Percentiles rank a stretch among this genome's conserved stretches.
Conservation (phyloP, 805 yeast species). For the Wickerhamomyces bovis region DNA sequence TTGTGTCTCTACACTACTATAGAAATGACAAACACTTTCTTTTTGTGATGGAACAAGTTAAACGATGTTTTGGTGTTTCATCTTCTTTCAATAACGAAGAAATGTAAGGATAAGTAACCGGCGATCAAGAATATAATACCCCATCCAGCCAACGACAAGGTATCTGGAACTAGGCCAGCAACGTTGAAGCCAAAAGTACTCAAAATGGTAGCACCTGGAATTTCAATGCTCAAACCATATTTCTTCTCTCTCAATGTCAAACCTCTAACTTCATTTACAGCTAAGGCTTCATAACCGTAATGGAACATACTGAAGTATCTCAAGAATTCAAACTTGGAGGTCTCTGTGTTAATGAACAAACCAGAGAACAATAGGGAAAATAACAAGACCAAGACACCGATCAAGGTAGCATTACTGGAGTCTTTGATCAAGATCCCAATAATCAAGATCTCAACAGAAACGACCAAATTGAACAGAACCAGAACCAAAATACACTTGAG, state of each 20-base stretch:
- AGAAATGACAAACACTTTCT: not conserved
- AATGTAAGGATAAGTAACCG: constrained; percentile 74
- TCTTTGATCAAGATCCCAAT: constrained; percentile 86
- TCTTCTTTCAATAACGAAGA: constrained; percentile 66
- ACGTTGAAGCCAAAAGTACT: constrained; percentile 94
- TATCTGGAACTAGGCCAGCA: constrained; percentile 65
- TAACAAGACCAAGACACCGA: constrained; percentile 76
- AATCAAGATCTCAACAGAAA: constrained; percentile 77
- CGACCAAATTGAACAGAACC: constrained; percentile 79
- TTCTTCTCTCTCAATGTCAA: constrained; percentile 80
- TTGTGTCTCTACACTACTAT: too few relatives aligned
- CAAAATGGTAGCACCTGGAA: constrained; percentile 95
- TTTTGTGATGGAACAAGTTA: not conserved
- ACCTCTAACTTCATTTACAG: constrained; percentile 88
- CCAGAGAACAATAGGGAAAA: constrained; percentile 93
- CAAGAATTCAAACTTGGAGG: constrained; percentile 56
- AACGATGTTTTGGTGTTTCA: constrained; percentile 3
- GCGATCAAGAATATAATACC: constrained; percentile 49
- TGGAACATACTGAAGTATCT: constrained; percentile 89
- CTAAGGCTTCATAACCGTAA: constrained; percentile 89
- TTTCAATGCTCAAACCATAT: constrained; percentile 89
- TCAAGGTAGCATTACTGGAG: constrained; percentile 86
- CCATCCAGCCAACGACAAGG: constrained; percentile 52
- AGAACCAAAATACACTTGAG: constrained; percentile 62
- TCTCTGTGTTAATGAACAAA: constrained; percentile 78